phyloP scores from a whole-genome alignment of 352 stramenopile species.

The Phytophthora pistaciae region DNA sequence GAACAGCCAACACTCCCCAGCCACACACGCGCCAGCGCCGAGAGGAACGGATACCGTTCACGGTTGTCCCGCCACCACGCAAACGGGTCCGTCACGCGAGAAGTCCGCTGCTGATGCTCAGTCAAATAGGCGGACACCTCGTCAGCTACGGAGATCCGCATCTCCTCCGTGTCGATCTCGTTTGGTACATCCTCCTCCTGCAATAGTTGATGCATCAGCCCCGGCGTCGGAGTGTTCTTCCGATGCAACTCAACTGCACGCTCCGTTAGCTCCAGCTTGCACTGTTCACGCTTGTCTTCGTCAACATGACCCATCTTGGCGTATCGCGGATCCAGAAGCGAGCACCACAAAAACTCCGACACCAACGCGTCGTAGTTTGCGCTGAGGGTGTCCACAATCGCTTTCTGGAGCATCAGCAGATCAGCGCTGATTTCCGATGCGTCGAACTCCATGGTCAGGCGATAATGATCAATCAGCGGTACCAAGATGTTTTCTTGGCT shows the following conservation, averaged over 20 bases:
- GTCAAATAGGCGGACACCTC: slow-evolving; percentile 9
- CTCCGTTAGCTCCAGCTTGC: slow-evolving; percentile 5
- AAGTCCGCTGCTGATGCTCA: background rate
- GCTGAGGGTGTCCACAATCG: slow-evolving; percentile 6
- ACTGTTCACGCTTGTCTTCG: slow-evolving; percentile 44
- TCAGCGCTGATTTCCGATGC: slow-evolving; percentile 15
- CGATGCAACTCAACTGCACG: background rate
- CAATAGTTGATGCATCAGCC: slow-evolving; percentile 13
- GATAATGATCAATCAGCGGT: slow-evolving; percentile 12
- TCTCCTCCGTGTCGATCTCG: slow-evolving; percentile 9
- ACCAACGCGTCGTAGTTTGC: slow-evolving; percentile 27
- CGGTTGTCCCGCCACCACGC: slow-evolving; percentile 10
- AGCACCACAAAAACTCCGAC: slow-evolving; percentile 46
- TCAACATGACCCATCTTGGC: slow-evolving; percentile 52
- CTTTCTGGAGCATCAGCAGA: slow-evolving; percentile 12
- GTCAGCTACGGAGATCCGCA: slow-evolving; percentile 7
- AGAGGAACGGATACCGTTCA: slow-evolving; percentile 16
- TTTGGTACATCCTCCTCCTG: slow-evolving; percentile 5
- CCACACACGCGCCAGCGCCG: slow-evolving; percentile 16
- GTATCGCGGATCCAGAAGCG: slow-evolving; percentile 55
- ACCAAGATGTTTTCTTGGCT: slow-evolving; percentile 6
- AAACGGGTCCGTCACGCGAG: slow-evolving; percentile 13
- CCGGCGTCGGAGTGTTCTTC: slow-evolving; percentile 2
- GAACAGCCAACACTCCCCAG: slow-evolving; percentile 13
- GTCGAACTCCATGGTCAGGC: slow-evolving; percentile 13